Base-by-base conservation (phyloP, 2,329 filamentous ascomycete species). In the Raffaelea arxii region DNA sequence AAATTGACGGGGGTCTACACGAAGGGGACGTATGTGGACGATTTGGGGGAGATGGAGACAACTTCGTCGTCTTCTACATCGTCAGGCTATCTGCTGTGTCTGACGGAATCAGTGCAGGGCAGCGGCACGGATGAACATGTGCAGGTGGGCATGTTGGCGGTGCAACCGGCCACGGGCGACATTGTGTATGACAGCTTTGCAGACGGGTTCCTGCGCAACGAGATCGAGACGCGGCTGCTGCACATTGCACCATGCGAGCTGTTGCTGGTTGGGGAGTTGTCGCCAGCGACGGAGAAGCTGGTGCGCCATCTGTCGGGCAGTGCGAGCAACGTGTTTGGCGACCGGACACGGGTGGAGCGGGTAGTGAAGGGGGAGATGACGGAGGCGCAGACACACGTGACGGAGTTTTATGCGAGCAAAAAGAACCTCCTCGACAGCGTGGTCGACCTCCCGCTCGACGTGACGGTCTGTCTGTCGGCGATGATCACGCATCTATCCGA, bases 191-290 rank as follows among this genome's bases (percentile, higher is more conserved):
- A 98, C 59, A 82, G 84, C 49, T 98, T 98, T 56, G 88, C 97
- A 56, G 92, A 98, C 58, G 89, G 91, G 2, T 97, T 97, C 66
- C 95, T 98, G 91, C 77, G 92, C 42, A 89, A 84, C 57, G 92
- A 98, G 61, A 85, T 98, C 27, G 92, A 98, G 66, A 98, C 92
- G 0, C 74, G 92, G n/a, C 69, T 98, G 23, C 70, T 98, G 25
- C 92, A 98, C 61, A 94, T 98, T 54, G 88, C 91, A 0, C 92
- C 92, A 0, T 95, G 90, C 65, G 92, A 98, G 62, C 88, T 98
- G 51, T 72, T 98, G 25, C 84, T 98, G 39, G 87, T 98, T 2
- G 92, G 92, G 14, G 81, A 92, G 14, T 75, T 97, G 14, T 92
- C 90, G 1, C 89, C 84, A 56, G 86, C 88, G 1, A 95, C 90